Percentiles rank a stretch among this genome's conserved stretches.
phyloP scores from a whole-genome alignment of 495 filamentous ascomycete species.

The Lepidopterella palustris region DNA sequence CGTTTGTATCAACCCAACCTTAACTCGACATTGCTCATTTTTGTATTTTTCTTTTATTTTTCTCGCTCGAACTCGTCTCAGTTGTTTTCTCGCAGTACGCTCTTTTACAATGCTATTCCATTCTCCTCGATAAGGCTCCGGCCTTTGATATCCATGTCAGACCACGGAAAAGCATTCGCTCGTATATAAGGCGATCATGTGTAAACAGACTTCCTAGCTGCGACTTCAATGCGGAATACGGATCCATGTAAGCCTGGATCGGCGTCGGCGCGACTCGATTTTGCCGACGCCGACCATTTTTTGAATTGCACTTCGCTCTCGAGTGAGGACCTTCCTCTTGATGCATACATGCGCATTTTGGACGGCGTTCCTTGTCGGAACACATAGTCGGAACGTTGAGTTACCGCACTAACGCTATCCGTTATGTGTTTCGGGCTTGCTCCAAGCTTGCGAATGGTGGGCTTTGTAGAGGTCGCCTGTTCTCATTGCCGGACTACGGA shows the following conservation, averaged over 20 bases:
- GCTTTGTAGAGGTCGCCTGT: neutral
- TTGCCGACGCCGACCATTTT: neutral
- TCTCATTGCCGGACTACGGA: neutral
- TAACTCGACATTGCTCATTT: too few relatives aligned
- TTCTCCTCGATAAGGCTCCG: neutral
- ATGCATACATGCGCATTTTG: neutral
- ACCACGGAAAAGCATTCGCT: neutral
- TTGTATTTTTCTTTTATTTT: too few relatives aligned
- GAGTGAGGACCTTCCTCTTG: neutral
- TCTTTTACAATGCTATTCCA: neutral
- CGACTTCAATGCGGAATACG: neutral
- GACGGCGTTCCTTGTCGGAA: neutral
- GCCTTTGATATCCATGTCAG: slow-evolving; percentile 4
- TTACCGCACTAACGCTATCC: neutral
- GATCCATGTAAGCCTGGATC: neutral
- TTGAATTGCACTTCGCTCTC: neutral
- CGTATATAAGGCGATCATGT: neutral
- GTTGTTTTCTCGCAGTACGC: too few relatives aligned
- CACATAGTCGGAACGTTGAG: neutral
- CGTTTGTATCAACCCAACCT: too few relatives aligned
- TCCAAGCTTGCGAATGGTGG: neutral
- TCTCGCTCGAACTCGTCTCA: too few relatives aligned
- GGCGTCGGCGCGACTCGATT: neutral
- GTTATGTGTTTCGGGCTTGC: neutral
- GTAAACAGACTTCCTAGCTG: neutral